Evolutionary conservation across 2,329 filamentous ascomycete genomes (phyloP).

Genomic region (Geosmithia putterillii): DNA sequence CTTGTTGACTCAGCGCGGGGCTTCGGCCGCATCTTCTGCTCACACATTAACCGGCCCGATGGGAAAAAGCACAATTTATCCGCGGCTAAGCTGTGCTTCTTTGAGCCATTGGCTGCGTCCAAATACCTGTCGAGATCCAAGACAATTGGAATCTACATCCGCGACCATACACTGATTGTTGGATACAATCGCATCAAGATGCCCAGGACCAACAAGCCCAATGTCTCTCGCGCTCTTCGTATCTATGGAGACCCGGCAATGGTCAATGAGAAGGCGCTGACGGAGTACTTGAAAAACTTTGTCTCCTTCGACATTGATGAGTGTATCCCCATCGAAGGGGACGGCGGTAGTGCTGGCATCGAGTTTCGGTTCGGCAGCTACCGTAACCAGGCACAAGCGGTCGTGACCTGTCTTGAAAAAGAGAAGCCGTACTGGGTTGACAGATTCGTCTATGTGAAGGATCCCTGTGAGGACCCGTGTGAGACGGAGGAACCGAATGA

Average conservation of each 20-base stretch:
- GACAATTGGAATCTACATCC: constrained; percentile 20
- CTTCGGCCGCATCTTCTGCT: constrained; percentile 37
- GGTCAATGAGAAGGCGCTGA: constrained; percentile 28
- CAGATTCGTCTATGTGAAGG: constrained; percentile 23
- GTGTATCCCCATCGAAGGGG: constrained; percentile 18
- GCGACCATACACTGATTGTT: constrained; percentile 22
- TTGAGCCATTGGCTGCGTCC: constrained; percentile 25
- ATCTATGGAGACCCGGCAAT: constrained; percentile 30
- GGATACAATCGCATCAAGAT: constrained; percentile 36
- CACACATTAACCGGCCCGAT: constrained; percentile 37
- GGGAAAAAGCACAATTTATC: constrained; percentile 18
- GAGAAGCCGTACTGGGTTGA: constrained; percentile 19
- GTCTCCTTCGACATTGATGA: constrained; percentile 36
- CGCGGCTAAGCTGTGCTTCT: constrained; percentile 39
- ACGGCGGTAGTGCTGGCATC: constrained; percentile 16
- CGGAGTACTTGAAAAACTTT: constrained; percentile 24
- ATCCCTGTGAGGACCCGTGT: constrained; percentile 16
- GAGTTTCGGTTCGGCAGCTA: constrained; percentile 44
- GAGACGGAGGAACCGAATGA: constrained; percentile 17
- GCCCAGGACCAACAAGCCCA: constrained; percentile 13
- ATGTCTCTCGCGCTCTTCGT: constrained; percentile 33
- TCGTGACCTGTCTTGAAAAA: constrained; percentile 24
- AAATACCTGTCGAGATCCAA: constrained; percentile 11
- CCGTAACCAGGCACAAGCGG: constrained; percentile 40
- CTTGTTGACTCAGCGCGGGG: constrained; percentile 30